phyloP scores from a whole-genome alignment of 345 rosid genomes.

The Fremontodendron californicum region DNA sequence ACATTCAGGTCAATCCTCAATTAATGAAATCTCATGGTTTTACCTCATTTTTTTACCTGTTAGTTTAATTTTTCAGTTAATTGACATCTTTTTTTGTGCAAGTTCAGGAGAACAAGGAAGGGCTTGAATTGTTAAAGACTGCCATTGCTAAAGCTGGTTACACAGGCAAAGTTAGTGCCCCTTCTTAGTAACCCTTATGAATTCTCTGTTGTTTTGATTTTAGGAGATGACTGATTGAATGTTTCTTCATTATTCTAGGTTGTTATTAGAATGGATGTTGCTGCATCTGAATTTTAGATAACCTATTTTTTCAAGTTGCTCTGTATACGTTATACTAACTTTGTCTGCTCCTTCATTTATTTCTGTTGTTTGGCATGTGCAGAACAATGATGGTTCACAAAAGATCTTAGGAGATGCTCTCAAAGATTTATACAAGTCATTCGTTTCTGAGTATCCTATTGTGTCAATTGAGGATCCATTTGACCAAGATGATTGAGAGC shows the following conservation, averaged over 20 bases:
- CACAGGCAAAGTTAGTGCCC: slow-evolving; percentile 68
- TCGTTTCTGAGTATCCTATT: background rate
- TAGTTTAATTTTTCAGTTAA: background rate
- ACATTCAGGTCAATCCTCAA: slow-evolving; percentile 56
- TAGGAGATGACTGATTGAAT: background rate
- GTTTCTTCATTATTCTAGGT: slow-evolving; percentile 5
- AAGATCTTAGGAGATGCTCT: background rate
- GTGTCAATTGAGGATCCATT: background rate
- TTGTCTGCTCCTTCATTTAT: background rate
- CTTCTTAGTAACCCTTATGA: background rate
- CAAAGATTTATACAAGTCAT: background rate
- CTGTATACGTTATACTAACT: background rate
- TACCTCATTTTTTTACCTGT: background rate
- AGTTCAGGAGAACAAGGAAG: slow-evolving; percentile 62
- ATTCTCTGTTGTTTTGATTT: background rate
- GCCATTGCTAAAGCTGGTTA: slow-evolving; percentile 64
- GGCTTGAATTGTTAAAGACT: slow-evolving; percentile 6
- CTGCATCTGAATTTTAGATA: background rate
- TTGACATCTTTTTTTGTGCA: background rate
- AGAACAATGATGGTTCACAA: slow-evolving; percentile 2
- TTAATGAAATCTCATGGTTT: background rate
- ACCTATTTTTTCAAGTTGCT: background rate
- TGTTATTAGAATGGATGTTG: slow-evolving; percentile 2
- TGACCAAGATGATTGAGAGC: slow-evolving; percentile 7
- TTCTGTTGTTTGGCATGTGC: background rate